Evolutionary conservation across 148 eudicot species (phyloP).

Genomic region (Salicornia ramosissima): DNA sequence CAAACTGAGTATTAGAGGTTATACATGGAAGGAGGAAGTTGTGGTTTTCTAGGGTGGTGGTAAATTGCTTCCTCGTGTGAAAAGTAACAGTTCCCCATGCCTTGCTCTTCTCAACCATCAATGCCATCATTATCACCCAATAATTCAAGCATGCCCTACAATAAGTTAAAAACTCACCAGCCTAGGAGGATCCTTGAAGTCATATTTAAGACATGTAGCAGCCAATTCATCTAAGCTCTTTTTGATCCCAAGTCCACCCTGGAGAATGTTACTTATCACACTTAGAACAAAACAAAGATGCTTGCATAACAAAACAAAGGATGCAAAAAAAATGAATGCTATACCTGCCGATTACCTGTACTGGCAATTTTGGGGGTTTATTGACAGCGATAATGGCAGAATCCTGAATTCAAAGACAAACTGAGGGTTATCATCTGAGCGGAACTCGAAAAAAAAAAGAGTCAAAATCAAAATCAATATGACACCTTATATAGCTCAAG

Average conservation of each 20-base stretch:
- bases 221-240: slow-evolving; percentile 91
- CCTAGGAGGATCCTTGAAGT: slow-evolving; percentile 64
- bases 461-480: neutral
- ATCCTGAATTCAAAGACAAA: slow-evolving; percentile 47
- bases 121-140: neutral
- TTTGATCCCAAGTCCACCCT: slow-evolving; percentile 86
- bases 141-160: neutral
- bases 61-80: no score
- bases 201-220: slow-evolving; percentile 62
- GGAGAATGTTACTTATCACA: slow-evolving; percentile 10
- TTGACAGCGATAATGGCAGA: slow-evolving; percentile 78
- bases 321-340: neutral
- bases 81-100: no score
- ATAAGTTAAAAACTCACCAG: slow-evolving; percentile 52
- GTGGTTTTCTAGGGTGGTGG: no score
- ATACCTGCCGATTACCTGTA: slow-evolving; percentile 61
- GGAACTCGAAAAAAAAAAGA: neutral
- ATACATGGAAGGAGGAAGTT: no score
- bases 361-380: slow-evolving; percentile 92
- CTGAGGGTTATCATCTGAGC: neutral
- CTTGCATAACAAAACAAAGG: neutral
- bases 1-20: no score
- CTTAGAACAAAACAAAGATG: neutral
- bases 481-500: slow-evolving; percentile 86
- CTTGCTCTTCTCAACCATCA: no score